phyloP scores from a whole-genome alignment of 495 filamentous ascomycete genomes.

The Monascus purpureus region DNA sequence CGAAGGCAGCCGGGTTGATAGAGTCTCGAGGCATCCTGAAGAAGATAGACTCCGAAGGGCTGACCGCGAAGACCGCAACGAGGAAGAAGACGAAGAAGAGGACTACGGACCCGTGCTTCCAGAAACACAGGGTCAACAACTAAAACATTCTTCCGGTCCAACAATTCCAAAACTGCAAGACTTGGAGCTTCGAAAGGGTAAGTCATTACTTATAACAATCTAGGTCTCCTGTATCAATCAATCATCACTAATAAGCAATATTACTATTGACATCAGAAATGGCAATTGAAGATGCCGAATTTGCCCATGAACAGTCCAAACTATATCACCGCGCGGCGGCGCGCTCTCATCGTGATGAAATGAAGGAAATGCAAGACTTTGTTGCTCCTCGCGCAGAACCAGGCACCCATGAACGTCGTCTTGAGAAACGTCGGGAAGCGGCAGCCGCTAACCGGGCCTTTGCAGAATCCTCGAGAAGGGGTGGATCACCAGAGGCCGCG shows the following conservation, averaged over 20 bases:
- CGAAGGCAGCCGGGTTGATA: too few species aligned
- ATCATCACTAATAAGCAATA: background rate
- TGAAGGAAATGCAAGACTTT: conserved; percentile 46
- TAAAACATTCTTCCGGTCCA: conserved; percentile 38
- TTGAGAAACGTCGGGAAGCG: conserved; percentile 66
- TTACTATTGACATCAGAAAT: conserved; percentile 23
- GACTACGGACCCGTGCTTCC: conserved; percentile 66
- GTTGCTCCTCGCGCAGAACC: conserved; percentile 70
- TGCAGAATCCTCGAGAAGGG: conserved; percentile 22
- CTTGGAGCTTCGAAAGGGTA: conserved; percentile 54
- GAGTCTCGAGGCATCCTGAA: too few species aligned
- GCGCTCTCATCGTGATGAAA: conserved; percentile 18
- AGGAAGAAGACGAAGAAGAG: conserved; percentile 37
- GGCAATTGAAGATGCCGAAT: conserved; percentile 37
- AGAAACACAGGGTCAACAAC: conserved; percentile 1
- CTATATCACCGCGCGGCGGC: conserved; percentile 45
- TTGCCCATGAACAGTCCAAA: conserved; percentile 39
- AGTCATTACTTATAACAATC: background rate
- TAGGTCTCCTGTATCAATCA: too few species aligned
- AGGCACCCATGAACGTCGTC: conserved; percentile 66
- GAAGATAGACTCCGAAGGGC: too few species aligned
- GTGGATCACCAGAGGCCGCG: conserved; percentile 26
- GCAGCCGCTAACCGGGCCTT: conserved; percentile 35
- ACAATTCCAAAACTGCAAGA: conserved; percentile 66
- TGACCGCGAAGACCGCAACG: too few species aligned